Evolutionary conservation across 2,329 filamentous ascomycete species (phyloP).

Genomic region (Epichloe hybrida): DNA sequence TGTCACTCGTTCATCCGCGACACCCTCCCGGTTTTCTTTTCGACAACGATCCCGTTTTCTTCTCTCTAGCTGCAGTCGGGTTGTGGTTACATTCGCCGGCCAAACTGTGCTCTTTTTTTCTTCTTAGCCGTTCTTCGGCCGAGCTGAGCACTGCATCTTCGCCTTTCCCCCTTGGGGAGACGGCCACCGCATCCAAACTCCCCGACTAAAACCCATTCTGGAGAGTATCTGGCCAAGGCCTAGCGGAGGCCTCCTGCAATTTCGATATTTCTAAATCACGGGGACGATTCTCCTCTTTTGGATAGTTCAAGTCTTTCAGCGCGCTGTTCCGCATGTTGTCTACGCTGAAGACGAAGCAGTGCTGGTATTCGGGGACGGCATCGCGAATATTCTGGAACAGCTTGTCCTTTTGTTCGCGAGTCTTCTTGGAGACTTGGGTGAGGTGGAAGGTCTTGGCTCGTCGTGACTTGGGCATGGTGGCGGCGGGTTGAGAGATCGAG

Average conservation of each 20-base stretch:
- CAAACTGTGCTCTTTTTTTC: neutral
- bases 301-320: constrained; percentile 50
- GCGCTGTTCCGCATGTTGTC: constrained; percentile 98
- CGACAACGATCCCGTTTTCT: neutral
- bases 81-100: neutral
- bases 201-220: neutral
- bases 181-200: neutral
- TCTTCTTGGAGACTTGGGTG: constrained; percentile 85
- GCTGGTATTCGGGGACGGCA: constrained; percentile 69
- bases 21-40: neutral
- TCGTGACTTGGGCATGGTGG: constrained; percentile 88
- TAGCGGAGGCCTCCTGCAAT: neutral
- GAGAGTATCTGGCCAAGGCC: no score
- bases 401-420: constrained; percentile 77
- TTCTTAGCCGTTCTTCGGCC: neutral
- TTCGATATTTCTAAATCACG: neutral
- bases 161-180: neutral
- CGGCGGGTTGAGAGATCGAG: constrained; percentile 5
- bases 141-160: neutral
- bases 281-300: neutral
- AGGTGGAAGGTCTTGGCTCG: constrained; percentile 80
- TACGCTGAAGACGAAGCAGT: constrained; percentile 86
- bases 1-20: constrained; percentile 3
- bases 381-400: constrained; percentile 83
- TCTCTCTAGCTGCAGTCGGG: neutral